Evolutionary conservation across 805 yeast genomes (phyloP).

Genomic region (Starmerella sp.): DNA sequence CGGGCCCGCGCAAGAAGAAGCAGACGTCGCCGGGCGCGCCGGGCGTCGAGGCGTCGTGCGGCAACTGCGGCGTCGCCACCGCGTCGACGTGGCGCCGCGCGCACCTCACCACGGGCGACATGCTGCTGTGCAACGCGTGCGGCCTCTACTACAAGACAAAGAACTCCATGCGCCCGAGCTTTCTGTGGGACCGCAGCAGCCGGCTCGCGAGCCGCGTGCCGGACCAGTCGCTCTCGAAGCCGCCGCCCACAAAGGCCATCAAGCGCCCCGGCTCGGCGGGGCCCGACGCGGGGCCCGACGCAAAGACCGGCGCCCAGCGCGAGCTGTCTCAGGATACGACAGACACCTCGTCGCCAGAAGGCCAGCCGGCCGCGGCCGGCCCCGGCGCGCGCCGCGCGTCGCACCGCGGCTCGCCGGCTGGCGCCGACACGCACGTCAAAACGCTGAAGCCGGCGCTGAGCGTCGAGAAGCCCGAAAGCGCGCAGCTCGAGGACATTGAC

Average conservation of each 20-base stretch:
- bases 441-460: background rate
- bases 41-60: slow-evolving; percentile 14
- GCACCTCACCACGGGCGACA: slow-evolving; percentile 4
- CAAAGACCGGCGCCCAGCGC: too few relatives aligned
- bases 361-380: background rate
- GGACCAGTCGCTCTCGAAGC: background rate
- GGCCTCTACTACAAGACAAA: slow-evolving; percentile 27
- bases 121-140: slow-evolving; percentile 26
- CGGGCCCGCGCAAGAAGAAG: background rate
- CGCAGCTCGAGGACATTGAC: background rate
- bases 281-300: background rate
- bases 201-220: background rate
- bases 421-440: background rate
- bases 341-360: background rate
- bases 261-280: background rate
- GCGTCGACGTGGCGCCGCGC: slow-evolving; percentile 23
- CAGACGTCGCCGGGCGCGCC: slow-evolving; percentile 3
- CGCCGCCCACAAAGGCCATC: background rate
- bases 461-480: background rate
- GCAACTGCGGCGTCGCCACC: slow-evolving; percentile 20
- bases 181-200: slow-evolving; percentile 23
- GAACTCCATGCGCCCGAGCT: slow-evolving; percentile 27
- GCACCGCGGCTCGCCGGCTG: background rate
- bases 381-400: too few relatives aligned
- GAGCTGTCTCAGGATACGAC: background rate